phyloP scores from a whole-genome alignment of 2,329 filamentous ascomycete species.

The Acephala macrosclerotiorum region DNA sequence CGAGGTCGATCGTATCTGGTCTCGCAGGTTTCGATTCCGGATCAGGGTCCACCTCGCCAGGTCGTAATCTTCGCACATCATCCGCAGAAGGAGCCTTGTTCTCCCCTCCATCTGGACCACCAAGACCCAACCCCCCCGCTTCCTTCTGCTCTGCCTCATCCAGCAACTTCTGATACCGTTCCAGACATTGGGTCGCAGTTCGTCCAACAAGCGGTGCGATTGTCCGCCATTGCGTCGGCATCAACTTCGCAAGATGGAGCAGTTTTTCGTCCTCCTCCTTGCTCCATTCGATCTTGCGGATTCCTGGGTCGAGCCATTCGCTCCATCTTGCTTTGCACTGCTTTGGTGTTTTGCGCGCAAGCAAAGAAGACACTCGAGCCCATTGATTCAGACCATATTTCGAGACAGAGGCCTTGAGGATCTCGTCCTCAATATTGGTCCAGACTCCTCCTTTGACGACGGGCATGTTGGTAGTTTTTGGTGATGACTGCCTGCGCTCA shows the following conservation, averaged over 20 bases:
- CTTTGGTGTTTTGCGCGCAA: constrained; percentile 97
- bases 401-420: constrained; percentile 86
- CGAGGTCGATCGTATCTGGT: constrained; percentile 96
- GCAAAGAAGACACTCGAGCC: constrained; percentile 96
- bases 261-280: constrained; percentile 98
- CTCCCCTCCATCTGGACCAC: constrained; percentile 87
- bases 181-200: constrained; percentile 95
- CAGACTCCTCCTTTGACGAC: constrained; percentile 79
- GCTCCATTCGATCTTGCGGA: constrained; percentile 99
- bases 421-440: constrained; percentile 89
- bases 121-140: constrained; percentile 79
- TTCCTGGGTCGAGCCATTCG: constrained; percentile 97
- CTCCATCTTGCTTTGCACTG: constrained; percentile 99
- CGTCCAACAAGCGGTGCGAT: constrained; percentile 96
- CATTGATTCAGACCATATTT: constrained; percentile 98
- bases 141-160: constrained; percentile 95
- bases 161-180: constrained; percentile 94
- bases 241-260: constrained; percentile 94
- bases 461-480: constrained; percentile 59
- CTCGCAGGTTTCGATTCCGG: constrained; percentile 95
- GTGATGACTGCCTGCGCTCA: constrained; percentile 11
- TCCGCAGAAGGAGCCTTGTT: constrained; percentile 88
- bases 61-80: constrained; percentile 86
- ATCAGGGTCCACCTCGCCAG: constrained; percentile 96
- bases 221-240: constrained; percentile 99